Base-by-base conservation (phyloP, 2,329 filamentous ascomycete genomes). In the Periconia macrospinosa region DNA sequence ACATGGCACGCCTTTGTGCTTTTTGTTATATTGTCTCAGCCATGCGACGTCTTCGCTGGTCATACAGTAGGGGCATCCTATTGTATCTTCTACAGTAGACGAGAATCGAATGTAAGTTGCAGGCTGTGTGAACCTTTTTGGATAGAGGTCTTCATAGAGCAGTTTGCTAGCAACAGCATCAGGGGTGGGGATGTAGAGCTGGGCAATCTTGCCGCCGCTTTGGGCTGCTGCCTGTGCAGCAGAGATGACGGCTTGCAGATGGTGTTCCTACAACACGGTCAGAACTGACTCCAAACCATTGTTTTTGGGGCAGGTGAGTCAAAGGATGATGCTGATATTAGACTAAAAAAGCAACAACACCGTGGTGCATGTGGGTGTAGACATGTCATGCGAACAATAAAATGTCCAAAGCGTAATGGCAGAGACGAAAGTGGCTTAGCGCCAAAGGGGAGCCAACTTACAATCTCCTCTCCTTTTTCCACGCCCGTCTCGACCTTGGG, bases 61-160 rank as follows among this genome's bases (percentile, higher is more conserved):
- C 89, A 97, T 93, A 77, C 96, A 92, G 86, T 99, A 99, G 66
- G 88, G 85, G 71, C 88, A 90, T 67, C 90, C 90, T 69, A 91
- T 88, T 67, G 89, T 96, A 76, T 99, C 94, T 77, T 99, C 94
- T 57, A 99, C 93, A 2, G 94, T 99, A 62, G 96, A 93, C 60
- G 94, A 97, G 78, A 96, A 97, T 61, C 93, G 91, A 72, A 99
- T 96, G 76, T 97, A 97, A 57, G 92, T 94, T 57, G 88, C 86
- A 49, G 94, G 92, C 74, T 95, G 89, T 67, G 87, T 84, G 76
- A 93, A 97, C 53, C 81, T 79, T 60, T 84, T 86, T 47, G 88
- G 85, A 72, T 97, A 97, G 65, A 97, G 84, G 67, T 88, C 85
- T 75, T 95, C 91, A 87, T 97, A 99, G 76, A 91, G 85, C 75